These are phyloP conservation scores for Theobroma cacao DNA, from an alignment of 345 rosid genomes.

Conservation along the genomic window DNA sequence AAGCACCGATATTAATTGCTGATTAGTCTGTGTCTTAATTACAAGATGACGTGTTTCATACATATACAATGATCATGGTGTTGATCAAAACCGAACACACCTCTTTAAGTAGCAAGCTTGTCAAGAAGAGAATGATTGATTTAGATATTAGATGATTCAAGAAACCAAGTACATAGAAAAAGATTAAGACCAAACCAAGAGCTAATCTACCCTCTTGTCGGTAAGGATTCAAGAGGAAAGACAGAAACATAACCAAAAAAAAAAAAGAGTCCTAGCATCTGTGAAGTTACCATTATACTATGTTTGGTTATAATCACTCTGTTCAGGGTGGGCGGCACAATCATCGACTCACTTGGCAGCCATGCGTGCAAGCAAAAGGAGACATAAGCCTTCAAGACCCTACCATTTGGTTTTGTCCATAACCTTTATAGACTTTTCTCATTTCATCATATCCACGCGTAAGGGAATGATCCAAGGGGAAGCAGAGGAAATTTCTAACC, in stretches of 20 bases:
- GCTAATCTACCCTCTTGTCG: background rate
- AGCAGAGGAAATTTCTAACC: too few relatives aligned
- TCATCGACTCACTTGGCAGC: constrained; percentile 9
- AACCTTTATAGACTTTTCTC: background rate
- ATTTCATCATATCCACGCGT: background rate
- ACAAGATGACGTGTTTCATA: too few relatives aligned
- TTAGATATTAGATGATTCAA: background rate
- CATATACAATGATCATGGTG: too few relatives aligned
- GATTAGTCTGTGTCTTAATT: too few relatives aligned
- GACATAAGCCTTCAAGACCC: constrained; percentile 14
- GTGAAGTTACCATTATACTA: constrained; percentile 15
- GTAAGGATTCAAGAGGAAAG: background rate
- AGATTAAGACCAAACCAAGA: background rate
- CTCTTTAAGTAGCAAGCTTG: background rate
- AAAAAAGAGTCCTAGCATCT: background rate
- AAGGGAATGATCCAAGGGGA: background rate
- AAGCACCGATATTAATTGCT: too few relatives aligned
- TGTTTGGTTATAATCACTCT: constrained; percentile 10
- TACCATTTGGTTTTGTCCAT: constrained; percentile 30
- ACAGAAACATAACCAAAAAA: background rate
- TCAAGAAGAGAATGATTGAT: background rate
- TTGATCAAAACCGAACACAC: too few relatives aligned
- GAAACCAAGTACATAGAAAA: background rate
- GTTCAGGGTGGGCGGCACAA: constrained; percentile 16
- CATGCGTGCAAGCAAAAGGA: constrained; percentile 24